These are phyloP conservation scores for Neurospora terricola DNA, from an alignment of 495 filamentous ascomycete species.

Conservation along the genomic window DNA sequence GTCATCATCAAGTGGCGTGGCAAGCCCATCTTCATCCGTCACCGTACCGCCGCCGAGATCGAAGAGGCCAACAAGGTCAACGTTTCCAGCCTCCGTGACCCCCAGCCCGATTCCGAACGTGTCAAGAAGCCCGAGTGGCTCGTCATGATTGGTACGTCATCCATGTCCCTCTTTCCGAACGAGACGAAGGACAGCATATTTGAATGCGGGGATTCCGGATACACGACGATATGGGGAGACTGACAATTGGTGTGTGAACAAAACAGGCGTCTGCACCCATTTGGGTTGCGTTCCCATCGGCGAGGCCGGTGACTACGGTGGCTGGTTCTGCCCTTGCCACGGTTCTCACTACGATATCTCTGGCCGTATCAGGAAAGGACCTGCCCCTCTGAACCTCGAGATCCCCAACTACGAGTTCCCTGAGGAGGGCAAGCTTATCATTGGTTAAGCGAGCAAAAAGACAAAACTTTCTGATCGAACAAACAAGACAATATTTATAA, in stretches of 20 bases:
- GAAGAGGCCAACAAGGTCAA: constrained; percentile 70
- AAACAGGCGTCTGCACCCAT: constrained; percentile 89
- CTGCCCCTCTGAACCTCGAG: constrained; percentile 94
- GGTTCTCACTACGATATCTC: constrained; percentile 99
- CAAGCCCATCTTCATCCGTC: constrained; percentile 99
- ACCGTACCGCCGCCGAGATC: constrained; percentile 85
- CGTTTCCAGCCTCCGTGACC: constrained; percentile 75
- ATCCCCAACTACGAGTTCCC: constrained; percentile 83
- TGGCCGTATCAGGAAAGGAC: constrained; percentile 89
- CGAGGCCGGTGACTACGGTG: constrained; percentile 94
- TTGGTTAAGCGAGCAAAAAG: constrained; percentile 51
- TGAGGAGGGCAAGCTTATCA: constrained; percentile 66
- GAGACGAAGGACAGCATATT: neutral
- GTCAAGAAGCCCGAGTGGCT: constrained; percentile 98
- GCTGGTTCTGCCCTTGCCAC: constrained; percentile 99
- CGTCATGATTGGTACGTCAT: constrained; percentile 84
- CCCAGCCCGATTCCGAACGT: constrained; percentile 81
- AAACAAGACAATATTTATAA: neutral
- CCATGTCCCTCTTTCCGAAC: neutral
- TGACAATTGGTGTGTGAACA: constrained; percentile 5
- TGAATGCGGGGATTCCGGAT: neutral
- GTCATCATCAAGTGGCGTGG: constrained; percentile 99
- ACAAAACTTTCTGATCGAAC: neutral
- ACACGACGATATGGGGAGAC: neutral
- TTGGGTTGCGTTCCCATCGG: constrained; percentile 98